Conservation (phyloP, 768 basidiomycete species). For the Termitomyces sp. region DNA sequence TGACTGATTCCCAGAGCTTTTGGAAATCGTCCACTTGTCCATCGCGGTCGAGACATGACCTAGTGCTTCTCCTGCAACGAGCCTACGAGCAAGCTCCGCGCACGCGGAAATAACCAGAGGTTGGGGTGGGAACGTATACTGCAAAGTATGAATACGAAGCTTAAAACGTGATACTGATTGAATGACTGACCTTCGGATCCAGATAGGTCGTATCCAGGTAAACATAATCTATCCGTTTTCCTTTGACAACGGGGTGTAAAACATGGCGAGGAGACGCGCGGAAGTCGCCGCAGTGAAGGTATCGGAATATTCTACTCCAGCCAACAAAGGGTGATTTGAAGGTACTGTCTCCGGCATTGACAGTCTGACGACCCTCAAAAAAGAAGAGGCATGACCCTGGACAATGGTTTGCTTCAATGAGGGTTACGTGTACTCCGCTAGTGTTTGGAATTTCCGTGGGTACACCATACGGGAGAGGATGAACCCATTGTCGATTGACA, state of each 20-base stretch:
- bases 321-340: constrained; percentile 72
- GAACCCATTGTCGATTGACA: constrained; percentile 86
- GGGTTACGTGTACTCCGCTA: constrained; percentile 80
- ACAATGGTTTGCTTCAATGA: constrained; percentile 98
- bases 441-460: constrained; percentile 75
- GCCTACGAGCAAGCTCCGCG: constrained; percentile 66
- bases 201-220: constrained; percentile 98
- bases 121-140: constrained; percentile 96
- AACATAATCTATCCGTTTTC: constrained; percentile 77
- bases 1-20: constrained; percentile 27
- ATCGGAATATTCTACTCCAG: constrained; percentile 66
- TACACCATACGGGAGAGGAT: constrained; percentile 76
- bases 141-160: not conserved
- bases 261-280: constrained; percentile 86
- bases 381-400: constrained; percentile 94
- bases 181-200: constrained; percentile 60
- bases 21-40: constrained; percentile 43
- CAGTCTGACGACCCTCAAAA: constrained; percentile 88
- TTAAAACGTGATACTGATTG: not conserved
- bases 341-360: constrained; percentile 79
- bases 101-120: constrained; percentile 92
- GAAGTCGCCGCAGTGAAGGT: constrained; percentile 95
- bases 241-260: constrained; percentile 75
- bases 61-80: constrained; percentile 38
- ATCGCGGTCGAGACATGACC: constrained; percentile 30